Evolutionary conservation across 148 eudicot species (phyloP), one percentile per base, ranked within the genome.

Genomic region (Bassia scoparia): DNA sequence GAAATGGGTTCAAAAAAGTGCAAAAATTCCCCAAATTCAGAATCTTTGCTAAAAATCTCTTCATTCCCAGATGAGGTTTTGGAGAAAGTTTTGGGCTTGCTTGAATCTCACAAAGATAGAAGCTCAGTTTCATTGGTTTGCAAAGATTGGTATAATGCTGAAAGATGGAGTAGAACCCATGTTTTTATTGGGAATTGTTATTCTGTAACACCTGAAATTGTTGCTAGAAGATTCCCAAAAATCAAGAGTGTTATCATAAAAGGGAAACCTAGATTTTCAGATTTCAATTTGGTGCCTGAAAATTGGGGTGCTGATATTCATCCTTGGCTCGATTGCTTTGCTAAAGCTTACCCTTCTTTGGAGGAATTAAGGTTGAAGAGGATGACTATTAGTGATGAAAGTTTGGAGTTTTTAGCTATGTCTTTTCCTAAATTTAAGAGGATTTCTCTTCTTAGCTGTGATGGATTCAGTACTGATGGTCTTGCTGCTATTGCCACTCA

Each of bases 341-440:
- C 83, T 34, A 63, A 53, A 55, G 83, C 73, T 50, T 92, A 87
- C 73, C 96, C 96, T 1, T 89, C 84, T 77, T 74, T 92, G 52
- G 98, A 92, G 84, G 98, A 92, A 76, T 75, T 92, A 74, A 87
- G 90, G 82, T 83, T 92, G 60, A 92, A 92, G 76, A 92, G 98
- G 43, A 92, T 92, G 98, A 76, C 79, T 48, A 68, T 92, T 12
- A 77, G 80, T 71, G 98, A 92, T 79, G 89, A 88, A 74, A 85
- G 89, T 70, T 84, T 92, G 86, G 89, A 88, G 83, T 86, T 89
- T 52, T 79, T 92, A 74, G 90, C 91, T 14, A 46, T 61, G 61
- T 75, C 82, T 17, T 90, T 90, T 41, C 78, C 81, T 3, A 76
- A 73, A 73, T 92, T 92, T 73, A 86, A 81, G 84, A 81, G 87